phyloP scores from a whole-genome alignment of 2,329 filamentous ascomycete genomes.

The Diaporthe citri region DNA sequence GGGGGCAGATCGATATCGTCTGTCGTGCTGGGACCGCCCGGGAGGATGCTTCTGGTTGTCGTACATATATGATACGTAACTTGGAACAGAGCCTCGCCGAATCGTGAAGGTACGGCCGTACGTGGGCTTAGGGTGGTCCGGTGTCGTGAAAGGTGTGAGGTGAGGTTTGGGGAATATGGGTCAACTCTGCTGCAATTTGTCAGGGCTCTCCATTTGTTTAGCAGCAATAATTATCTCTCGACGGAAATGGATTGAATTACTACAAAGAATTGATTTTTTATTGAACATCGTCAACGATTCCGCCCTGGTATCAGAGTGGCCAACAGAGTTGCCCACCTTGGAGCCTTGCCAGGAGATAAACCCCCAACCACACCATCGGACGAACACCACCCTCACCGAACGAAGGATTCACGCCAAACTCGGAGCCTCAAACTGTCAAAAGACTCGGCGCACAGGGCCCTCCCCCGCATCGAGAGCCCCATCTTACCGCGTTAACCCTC shows the following conservation, averaged over 20 bases:
- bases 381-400: neutral
- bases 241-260: neutral
- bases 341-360: neutral
- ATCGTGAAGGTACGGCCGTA: neutral
- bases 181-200: neutral
- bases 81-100: neutral
- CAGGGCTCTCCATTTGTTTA: neutral
- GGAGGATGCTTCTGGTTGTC: neutral
- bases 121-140: neutral
- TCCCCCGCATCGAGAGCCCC: conserved; percentile 4
- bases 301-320: neutral
- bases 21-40: neutral
- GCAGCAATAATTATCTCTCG: neutral
- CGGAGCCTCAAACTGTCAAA: neutral
- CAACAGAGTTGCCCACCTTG: neutral
- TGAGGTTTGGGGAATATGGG: neutral
- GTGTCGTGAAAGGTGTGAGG: neutral
- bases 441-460: neutral
- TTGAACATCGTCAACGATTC: neutral
- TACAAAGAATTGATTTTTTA: neutral
- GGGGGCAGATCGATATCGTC: neutral
- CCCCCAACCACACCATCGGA: neutral
- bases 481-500: neutral
- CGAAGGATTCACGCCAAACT: neutral
- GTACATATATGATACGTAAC: neutral